Base-by-base conservation (phyloP, 2,329 filamentous ascomycete species). In the Fusarium oxysporum region DNA sequence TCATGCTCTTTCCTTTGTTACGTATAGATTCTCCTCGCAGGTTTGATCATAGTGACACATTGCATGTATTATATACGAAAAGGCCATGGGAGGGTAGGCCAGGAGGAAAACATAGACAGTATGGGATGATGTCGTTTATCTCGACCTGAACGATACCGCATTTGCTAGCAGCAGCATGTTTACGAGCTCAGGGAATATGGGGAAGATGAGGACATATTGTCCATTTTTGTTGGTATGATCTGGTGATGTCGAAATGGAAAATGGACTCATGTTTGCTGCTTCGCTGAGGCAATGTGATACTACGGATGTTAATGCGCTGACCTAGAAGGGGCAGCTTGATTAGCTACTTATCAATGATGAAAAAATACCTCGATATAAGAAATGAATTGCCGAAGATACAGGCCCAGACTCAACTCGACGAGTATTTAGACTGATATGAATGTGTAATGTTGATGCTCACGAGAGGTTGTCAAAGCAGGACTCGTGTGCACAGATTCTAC, bases 1-100 rank as follows among this genome's bases (percentile, higher is more conserved):
- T 43, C 51, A 61, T 45, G 25, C 50, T 16, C 32, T 74, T 76
- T 63, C 56, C 53, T 75, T 75, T 75, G 70, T 75, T 47, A 37
- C 51, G 51, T 50, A 70, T 75, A 77, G 65, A 75, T 51, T 32
- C 56, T 37, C 50, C 32, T 62, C 30, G 37, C 56, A 62, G 47
- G 50, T 56, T 55, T 58, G 51, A 45, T 59, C 63, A 50, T 47
- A 47, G 68, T 67, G 35, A 72, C 58, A 66, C 63, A 60, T 76
- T 68, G 48, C 43, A 76, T 78, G 74, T 70, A 74, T 75, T 56
- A 75, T 76, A 74, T 77, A 75, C 48, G 57, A 57, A 54, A 57
- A 44, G 62, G 44, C 7, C 25, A 60, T 21, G 19, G 21, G 54
- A 68, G 41, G 38, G 37, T 60, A 64, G 55, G 58, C 41, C 50